Conservation (phyloP, 129 eudicot genomes). For the Tagetes erecta region DNA sequence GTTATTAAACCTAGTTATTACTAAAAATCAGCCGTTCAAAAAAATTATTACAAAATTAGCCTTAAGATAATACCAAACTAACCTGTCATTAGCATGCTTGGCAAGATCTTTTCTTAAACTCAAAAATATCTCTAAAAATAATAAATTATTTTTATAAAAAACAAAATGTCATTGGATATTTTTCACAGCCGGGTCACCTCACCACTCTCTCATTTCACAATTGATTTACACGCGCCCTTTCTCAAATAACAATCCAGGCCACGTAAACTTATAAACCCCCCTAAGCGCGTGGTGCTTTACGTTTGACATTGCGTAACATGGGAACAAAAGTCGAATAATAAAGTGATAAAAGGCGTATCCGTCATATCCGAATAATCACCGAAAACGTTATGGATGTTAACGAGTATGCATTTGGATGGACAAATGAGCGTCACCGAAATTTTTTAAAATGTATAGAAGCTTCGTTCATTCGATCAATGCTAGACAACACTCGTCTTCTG, state of each 20-base stretch:
- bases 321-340: constrained; percentile 14
- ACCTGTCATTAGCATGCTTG: no score
- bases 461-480: constrained; percentile 40
- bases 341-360: constrained; percentile 14
- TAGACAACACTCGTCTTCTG: constrained; percentile 20
- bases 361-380: not conserved
- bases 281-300: not conserved
- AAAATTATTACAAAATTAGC: no score
- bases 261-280: not conserved
- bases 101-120: no score
- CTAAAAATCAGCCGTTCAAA: no score
- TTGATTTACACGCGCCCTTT: not conserved
- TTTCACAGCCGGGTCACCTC: not conserved
- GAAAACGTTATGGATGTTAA: constrained; percentile 17
- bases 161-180: no score
- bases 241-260: not conserved
- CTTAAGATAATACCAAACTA: no score
- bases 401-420: constrained; percentile 30
- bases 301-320: constrained; percentile 14
- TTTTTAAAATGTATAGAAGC: constrained; percentile 47
- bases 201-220: not conserved
- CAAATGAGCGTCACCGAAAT: constrained; percentile 44
- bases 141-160: no score
- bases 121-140: no score
- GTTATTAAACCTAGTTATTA: no score